Evolutionary conservation across 345 rosid genomes (phyloP).

Genomic region (Sonneratia alba): DNA sequence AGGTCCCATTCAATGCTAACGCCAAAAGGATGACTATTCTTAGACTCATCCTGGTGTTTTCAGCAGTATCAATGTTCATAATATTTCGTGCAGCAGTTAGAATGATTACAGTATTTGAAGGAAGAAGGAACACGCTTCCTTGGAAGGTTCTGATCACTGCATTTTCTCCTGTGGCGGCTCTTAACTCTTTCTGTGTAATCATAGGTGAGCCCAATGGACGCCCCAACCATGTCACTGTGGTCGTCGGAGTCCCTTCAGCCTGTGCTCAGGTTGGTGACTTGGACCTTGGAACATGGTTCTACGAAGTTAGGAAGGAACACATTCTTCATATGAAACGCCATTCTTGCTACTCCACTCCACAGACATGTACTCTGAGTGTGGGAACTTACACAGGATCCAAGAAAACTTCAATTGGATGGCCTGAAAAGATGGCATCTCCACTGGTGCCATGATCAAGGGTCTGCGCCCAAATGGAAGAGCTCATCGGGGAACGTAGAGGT

Average conservation of each 20-base stretch:
- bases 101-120: not conserved
- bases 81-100: not conserved
- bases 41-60: not conserved
- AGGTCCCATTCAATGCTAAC: not conserved
- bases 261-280: constrained; percentile 36
- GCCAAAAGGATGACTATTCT: not conserved
- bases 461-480: constrained; percentile 30
- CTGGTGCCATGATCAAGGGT: constrained; percentile 42
- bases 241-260: constrained; percentile 39
- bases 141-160: not conserved
- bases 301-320: constrained; percentile 19
- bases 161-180: not conserved
- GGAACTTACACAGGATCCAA: constrained; percentile 24
- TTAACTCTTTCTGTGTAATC: constrained; percentile 9
- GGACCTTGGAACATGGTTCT: constrained; percentile 32
- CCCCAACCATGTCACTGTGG: constrained; percentile 34
- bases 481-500: constrained; percentile 27
- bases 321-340: constrained; percentile 23
- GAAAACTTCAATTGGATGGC: not conserved
- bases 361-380: constrained; percentile 40
- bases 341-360: constrained; percentile 32
- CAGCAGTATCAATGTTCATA: not conserved
- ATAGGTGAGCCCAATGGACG: constrained; percentile 7
- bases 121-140: not conserved
- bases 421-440: constrained; percentile 23